Evolutionary conservation across 2,329 filamentous ascomycete genomes (phyloP), one percentile per base, ranked within the genome.

Genomic region (Paracorniculantispora psalliotae): DNA sequence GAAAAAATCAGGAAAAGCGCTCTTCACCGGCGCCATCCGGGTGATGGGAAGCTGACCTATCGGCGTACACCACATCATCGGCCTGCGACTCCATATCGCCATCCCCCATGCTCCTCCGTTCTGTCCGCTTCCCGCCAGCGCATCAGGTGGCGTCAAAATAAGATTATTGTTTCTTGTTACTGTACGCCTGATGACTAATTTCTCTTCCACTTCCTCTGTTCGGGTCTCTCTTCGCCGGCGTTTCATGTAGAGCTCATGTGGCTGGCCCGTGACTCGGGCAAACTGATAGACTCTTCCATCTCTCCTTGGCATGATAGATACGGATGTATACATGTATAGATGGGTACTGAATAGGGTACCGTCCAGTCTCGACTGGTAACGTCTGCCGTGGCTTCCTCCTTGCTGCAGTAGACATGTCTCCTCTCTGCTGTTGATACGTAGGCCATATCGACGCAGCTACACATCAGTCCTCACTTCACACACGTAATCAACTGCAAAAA

Each of bases 111-210:
- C 43, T 43, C 44, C 2, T 21, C 23, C 15, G 26, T 43, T 28
- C 23, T 57, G 17, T 43, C 33, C 23, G n/a, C 28, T 17, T 28
- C 44, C 35, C 19, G 54, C 54, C 54, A 57, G 30, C 54, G 54
- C 54, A 57, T 57, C 44, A 57, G 35, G 54, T 57, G 54, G 54
- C 54, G 54, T 57, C 44, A 33, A 25, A 25, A n/a, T 35, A 13
- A 56, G 7, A 39, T 33, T 30, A 28, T 23, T 30, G n/a, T 47
- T 17, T n/a, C 8, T 41, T 25, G 6, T 13, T 19, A 13, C 33
- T 21, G 5, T 39, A 10, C 28, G 9, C 9, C 8, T 9, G 41
- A 47, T 39, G 43, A 56, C 28, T 21, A 56, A 56, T 48, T n/a
- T 13, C 17, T 17, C 19, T 25, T 46, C 33, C 12, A 37, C 33